phyloP scores from a whole-genome alignment of 768 basidiomycete species.

The Amanita fuliginea region DNA sequence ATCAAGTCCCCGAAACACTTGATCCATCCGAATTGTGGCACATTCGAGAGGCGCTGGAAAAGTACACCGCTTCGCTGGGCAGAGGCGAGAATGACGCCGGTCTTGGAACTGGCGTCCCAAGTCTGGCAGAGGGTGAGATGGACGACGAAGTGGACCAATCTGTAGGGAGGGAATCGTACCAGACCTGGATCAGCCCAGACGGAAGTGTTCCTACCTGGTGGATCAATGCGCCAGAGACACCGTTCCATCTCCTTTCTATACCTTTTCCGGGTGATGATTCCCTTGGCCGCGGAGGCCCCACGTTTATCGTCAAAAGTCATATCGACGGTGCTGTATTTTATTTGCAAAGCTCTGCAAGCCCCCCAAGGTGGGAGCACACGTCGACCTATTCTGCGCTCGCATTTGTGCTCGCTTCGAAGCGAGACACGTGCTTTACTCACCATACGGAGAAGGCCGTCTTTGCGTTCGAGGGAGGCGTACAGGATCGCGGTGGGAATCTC shows the following conservation, averaged over 20 bases:
- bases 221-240: conserved; percentile 20
- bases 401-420: conserved; percentile 91
- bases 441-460: conserved; percentile 53
- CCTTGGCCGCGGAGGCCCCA: conserved; percentile 14
- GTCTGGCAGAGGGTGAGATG: conserved; percentile 78
- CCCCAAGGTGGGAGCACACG: conserved; percentile 54
- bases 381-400: conserved; percentile 85
- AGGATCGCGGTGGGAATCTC: conserved; percentile 65
- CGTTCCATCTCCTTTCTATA: conserved; percentile 52
- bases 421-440: conserved; percentile 79
- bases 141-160: conserved; percentile 82
- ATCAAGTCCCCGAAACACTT: conserved; percentile 79
- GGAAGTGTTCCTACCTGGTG: conserved; percentile 36
- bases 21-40: conserved; percentile 73
- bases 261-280: conserved; percentile 46
- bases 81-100: conserved; percentile 54
- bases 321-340: conserved; percentile 63
- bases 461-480: conserved; percentile 74
- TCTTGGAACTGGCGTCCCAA: conserved; percentile 60
- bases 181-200: conserved; percentile 57
- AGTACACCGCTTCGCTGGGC: conserved; percentile 67
- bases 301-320: conserved; percentile 59
- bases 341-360: conserved; percentile 18
- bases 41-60: conserved; percentile 75
- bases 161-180: conserved; percentile 50